A percentile compares a stretch with the other conserved stretches of the same genome.
Evolutionary conservation across 73 alveolate genomes (phyloP).

Genomic region (Durusdinium trenchii): DNA sequence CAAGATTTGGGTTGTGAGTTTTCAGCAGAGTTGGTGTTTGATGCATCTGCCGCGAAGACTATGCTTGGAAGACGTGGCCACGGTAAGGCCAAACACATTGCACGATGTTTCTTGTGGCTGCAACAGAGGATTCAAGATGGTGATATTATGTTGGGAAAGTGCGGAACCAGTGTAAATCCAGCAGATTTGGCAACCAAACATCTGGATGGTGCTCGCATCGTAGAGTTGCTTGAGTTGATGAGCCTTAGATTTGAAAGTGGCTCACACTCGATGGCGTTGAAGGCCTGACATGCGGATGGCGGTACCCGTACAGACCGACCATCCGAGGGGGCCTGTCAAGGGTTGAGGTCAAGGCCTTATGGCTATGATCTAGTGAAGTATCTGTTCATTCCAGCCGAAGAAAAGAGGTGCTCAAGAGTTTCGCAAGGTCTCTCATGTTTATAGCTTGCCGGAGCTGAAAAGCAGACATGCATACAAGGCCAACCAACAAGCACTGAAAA

Average conservation of each 20-base stretch:
- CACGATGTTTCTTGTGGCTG: conserved; percentile 13
- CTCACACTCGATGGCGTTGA: background rate
- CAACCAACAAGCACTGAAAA: no score
- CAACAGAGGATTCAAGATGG: conserved; percentile 3
- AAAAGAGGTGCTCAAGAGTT: no score
- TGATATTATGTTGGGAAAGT: background rate
- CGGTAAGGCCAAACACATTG: background rate
- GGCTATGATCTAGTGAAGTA: no score
- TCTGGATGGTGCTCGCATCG: background rate
- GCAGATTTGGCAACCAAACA: conserved; percentile 4
- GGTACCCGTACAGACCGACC: no score
- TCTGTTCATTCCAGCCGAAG: no score
- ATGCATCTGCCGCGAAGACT: conserved; percentile 6
- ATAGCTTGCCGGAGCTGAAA: no score
- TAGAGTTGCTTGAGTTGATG: background rate
- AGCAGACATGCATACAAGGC: no score
- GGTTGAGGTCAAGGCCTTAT: no score
- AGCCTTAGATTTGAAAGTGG: background rate
- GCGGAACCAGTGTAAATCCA: background rate
- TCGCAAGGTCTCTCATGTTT: no score
- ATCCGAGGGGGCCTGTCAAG: no score
- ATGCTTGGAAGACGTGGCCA: background rate
- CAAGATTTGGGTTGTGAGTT: background rate
- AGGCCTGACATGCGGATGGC: no score
- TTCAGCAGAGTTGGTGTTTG: background rate